A percentile compares a stretch with the other conserved stretches of the same genome.
These are phyloP conservation scores for Thraustotheca clavata DNA, from an alignment of 352 stramenopile species.

Conservation along the genomic window DNA sequence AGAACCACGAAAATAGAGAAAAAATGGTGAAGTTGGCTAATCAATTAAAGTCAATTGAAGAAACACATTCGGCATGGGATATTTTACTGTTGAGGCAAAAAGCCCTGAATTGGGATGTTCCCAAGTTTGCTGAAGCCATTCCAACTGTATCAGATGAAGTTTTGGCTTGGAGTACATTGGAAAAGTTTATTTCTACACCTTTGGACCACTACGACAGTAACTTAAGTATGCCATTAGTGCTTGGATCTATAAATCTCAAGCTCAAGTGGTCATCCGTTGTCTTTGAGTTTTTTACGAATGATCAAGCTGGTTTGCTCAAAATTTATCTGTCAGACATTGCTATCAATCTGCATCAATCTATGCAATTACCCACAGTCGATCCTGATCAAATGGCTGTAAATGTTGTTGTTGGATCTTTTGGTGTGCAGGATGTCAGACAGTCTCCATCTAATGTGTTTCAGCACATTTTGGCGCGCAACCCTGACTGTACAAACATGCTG, in stretches of 20 bases:
- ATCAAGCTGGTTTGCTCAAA: conserved; percentile 39
- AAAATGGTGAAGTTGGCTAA: too few species aligned
- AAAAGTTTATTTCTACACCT: conserved; percentile 51
- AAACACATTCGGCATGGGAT: conserved; percentile 47
- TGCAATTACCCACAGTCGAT: conserved; percentile 34
- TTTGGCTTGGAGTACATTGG: conserved; percentile 42
- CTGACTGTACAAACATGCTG: conserved; percentile 47
- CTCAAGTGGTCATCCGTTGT: conserved; percentile 45
- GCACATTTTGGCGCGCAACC: conserved; percentile 69
- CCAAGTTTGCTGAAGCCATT: conserved; percentile 41
- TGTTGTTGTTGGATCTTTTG: conserved; percentile 53
- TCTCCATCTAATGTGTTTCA: conserved; percentile 57
- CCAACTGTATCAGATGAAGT: conserved; percentile 35
- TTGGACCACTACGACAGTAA: conserved; percentile 53
- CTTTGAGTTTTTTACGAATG: conserved; percentile 42
- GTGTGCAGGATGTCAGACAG: conserved; percentile 57
- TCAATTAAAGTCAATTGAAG: too few species aligned
- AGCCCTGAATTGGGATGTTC: conserved; percentile 56
- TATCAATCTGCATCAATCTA: conserved; percentile 36
- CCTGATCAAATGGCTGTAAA: conserved; percentile 36
- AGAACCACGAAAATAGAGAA: too few species aligned
- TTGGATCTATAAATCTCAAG: conserved; percentile 46
- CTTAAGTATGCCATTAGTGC: conserved; percentile 34
- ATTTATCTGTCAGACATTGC: conserved; percentile 44
- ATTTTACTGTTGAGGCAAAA: conserved; percentile 52